phyloP scores from a whole-genome alignment of 2,329 filamentous ascomycete genomes.

The Alternaria postmessia region DNA sequence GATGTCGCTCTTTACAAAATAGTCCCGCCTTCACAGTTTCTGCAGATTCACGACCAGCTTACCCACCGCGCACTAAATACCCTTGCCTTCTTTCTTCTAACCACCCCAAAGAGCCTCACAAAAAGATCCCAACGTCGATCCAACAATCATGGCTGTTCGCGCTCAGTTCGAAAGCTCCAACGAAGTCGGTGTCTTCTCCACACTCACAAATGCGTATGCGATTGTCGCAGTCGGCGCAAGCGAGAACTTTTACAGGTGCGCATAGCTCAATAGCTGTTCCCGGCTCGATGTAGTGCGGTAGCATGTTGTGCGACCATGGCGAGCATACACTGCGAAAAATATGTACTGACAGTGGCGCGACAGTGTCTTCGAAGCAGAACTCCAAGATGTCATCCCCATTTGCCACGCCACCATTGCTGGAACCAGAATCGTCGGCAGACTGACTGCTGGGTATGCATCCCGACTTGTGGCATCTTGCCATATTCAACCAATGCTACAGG shows the following conservation, averaged over 20 bases:
- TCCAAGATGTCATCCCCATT: conserved; percentile 97
- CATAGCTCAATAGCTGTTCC: not conserved
- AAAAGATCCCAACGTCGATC: conserved; percentile 1
- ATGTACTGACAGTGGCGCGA: conserved; percentile 28
- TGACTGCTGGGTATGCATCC: conserved; percentile 80
- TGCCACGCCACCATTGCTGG: conserved; percentile 96
- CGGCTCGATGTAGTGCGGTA: not conserved
- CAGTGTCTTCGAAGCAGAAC: conserved; percentile 95
- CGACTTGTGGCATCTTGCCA: not conserved
- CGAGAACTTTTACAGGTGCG: conserved; percentile 95
- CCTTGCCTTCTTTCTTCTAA: not conserved
- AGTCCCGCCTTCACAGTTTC: conserved; percentile 35
- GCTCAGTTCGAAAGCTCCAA: conserved; percentile 87
- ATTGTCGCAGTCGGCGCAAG: conserved; percentile 93
- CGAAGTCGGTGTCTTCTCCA: conserved; percentile 95
- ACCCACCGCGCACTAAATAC: conserved; percentile 4
- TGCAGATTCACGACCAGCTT: conserved; percentile 25
- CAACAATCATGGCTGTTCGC: conserved; percentile 60
- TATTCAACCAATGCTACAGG: not conserved
- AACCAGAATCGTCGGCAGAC: conserved; percentile 91
- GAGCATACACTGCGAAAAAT: not conserved
- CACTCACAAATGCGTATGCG: conserved; percentile 96
- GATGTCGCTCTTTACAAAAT: conserved; percentile 38
- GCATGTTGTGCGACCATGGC: not conserved
- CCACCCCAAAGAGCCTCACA: not conserved